phyloP scores from a whole-genome alignment of 257 asterid species.

The Eustoma russellianum region DNA sequence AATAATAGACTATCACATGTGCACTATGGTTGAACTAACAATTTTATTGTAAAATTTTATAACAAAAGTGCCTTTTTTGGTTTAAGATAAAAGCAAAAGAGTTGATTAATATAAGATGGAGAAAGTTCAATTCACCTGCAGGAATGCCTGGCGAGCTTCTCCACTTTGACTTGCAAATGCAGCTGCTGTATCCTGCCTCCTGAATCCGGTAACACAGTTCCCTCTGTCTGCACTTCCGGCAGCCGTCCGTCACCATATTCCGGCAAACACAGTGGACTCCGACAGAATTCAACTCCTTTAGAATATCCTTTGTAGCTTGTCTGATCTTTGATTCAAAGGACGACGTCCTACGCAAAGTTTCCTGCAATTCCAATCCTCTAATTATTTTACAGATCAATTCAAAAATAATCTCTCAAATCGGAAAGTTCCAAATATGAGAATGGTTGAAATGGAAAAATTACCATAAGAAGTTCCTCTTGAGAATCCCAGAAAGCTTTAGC shows the following conservation, averaged over 20 bases:
- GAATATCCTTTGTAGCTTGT: conserved; percentile 21
- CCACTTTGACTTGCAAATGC: conserved; percentile 35
- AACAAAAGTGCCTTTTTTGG: no score
- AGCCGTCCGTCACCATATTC: conserved; percentile 9
- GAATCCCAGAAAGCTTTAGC: conserved; percentile 26
- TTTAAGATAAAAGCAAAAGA: no score
- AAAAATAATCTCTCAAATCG: no score
- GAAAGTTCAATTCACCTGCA: conserved; percentile 15
- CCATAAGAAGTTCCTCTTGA: conserved; percentile 24
- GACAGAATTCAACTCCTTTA: conserved; percentile 13
- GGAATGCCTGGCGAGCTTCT: conserved; percentile 14
- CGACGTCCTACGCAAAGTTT: conserved; percentile 22
- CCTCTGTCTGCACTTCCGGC: conserved; percentile 19
- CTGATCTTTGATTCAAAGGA: conserved; percentile 21
- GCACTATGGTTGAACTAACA: no score
- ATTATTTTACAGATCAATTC: no score
- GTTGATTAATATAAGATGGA: background rate
- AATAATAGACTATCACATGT: no score
- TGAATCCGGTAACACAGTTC: conserved; percentile 15
- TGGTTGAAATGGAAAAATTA: background rate
- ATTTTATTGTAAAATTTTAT: no score
- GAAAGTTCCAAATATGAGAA: background rate
- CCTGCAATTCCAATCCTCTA: conserved; percentile 9
- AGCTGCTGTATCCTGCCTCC: conserved; percentile 19
- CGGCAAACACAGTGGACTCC: conserved; percentile 21